Base-by-base conservation (phyloP, 148 eudicot species). In the Cornus suecica region DNA sequence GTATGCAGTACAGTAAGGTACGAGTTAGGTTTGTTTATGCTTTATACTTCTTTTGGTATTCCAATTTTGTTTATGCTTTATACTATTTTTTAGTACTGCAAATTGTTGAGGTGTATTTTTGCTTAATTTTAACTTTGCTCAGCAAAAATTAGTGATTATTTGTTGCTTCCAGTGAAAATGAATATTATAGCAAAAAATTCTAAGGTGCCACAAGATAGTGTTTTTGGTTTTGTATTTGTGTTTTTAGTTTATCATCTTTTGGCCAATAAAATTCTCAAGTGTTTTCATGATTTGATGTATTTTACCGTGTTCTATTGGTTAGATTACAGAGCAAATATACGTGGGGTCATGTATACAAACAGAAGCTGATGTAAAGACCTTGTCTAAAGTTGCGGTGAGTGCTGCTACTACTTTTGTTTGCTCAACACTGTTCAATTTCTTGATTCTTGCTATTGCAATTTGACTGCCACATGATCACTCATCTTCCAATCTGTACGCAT, bases 271-370 rank as follows among this genome's bases (percentile, higher is more conserved):
- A n/a, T n/a, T n/a, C n/a, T n/a, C n/a, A n/a, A n/a, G n/a, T n/a
- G n/a, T n/a, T n/a, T n/a, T n/a, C n/a, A n/a, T 37, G 60, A 65
- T 18, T 10, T 69, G 65, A 68, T 45, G 41, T n/a, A 69, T 65
- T 70, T 23, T 58, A n/a, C 23, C 4, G n/a, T n/a, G n/a, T n/a
- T 61, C n/a, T 70, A 20, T n/a, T 60, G 76, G 61, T 67, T 78
- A 92, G 97, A 89, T 94, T 30, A 92, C 99, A 24, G 99, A 92
- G 75, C 99, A 94, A 75, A 85, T 94, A 77, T 94, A 83, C 82
- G 97, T 94, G 65, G 99, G 99, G 5, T 94, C 99, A 48, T 92
- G 99, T 82, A 83, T 94, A 82, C 99, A 94, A 86, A 83, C 80
- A 65, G 90, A 80, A 80, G 83, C 78, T 70, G 99, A 94, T 83